Percentiles rank a stretch among this genome's conserved stretches.
phyloP scores from a whole-genome alignment of 371 early-diverging fungal genomes.

The Saksenaea oblongispora region DNA sequence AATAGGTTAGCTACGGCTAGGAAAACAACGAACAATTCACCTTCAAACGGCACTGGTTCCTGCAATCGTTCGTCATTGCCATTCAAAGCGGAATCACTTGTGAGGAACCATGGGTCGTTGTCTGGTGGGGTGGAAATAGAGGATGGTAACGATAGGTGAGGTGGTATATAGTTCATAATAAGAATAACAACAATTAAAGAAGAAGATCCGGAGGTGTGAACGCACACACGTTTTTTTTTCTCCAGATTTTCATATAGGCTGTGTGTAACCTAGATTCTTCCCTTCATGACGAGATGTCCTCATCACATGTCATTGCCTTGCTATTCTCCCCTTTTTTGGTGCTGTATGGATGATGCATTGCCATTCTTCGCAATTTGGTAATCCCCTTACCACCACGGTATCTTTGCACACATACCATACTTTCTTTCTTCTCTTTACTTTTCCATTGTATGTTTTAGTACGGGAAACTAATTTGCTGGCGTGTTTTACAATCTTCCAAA shows the following conservation, averaged over 20 bases:
- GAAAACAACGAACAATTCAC: conserved; percentile 12
- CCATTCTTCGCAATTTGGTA: conserved; percentile 6
- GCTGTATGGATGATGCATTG: conserved; percentile 2
- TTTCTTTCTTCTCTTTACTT: background rate
- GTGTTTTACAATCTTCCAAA: background rate
- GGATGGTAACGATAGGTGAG: background rate
- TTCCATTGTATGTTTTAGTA: background rate
- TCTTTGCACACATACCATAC: background rate
- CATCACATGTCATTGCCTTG: conserved; percentile 3
- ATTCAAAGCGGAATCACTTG: conserved; percentile 6
- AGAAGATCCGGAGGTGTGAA: background rate
- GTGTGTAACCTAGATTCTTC: background rate
- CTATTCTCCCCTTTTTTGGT: background rate
- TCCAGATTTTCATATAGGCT: conserved; percentile 4
- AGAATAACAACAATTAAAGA: background rate
- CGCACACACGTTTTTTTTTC: background rate
- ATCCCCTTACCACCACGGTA: background rate
- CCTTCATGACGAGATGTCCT: background rate
- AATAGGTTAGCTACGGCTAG: background rate
- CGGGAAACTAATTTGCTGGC: background rate
- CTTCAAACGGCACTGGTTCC: conserved; percentile 39
- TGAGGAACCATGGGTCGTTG: conserved; percentile 8
- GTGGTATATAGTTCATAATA: background rate
- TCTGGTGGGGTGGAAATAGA: background rate
- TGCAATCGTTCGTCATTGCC: conserved; percentile 10